Evolutionary conservation across 768 basidiomycete genomes (phyloP).

Genomic region (Lactarius deliciosus): DNA sequence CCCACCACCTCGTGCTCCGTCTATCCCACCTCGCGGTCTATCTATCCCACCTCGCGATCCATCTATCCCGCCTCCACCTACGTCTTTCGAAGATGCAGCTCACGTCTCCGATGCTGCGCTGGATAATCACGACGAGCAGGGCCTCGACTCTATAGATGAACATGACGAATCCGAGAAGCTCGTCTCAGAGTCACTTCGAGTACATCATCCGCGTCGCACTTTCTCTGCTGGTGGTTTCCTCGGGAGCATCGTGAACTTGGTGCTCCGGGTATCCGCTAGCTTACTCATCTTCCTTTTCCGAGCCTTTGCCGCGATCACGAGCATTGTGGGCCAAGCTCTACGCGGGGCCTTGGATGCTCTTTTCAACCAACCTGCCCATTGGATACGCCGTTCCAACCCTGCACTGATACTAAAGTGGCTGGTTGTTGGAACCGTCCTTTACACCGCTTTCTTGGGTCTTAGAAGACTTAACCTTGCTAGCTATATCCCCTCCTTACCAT

Average conservation of each 20-base stretch:
- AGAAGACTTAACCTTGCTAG: conserved; percentile 33
- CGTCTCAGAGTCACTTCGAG: neutral
- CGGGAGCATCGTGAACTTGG: conserved; percentile 44
- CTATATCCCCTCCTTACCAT: conserved; percentile 32
- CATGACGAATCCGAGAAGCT: conserved; percentile 48
- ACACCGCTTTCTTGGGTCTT: conserved; percentile 48
- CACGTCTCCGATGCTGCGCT: conserved; percentile 31
- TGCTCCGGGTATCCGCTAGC: conserved; percentile 31
- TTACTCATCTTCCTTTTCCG: conserved; percentile 30
- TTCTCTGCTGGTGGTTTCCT: conserved; percentile 51
- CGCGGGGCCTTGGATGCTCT: conserved; percentile 51
- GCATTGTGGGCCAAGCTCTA: conserved; percentile 39
- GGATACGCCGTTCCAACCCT: conserved; percentile 38
- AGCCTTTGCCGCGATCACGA: conserved; percentile 28
- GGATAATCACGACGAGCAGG: conserved; percentile 48
- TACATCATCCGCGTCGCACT: conserved; percentile 23
- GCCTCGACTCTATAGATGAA: conserved; percentile 65
- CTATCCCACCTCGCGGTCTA: conserved; percentile 43
- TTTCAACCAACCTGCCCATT: conserved; percentile 48
- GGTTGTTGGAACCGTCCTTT: conserved; percentile 44
- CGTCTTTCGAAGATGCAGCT: conserved; percentile 33
- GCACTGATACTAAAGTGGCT: conserved; percentile 45
- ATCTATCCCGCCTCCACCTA: conserved; percentile 46
- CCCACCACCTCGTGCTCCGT: conserved; percentile 47
- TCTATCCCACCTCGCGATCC: conserved; percentile 40